Evolutionary conservation across 2,329 filamentous ascomycete genomes (phyloP), one percentile per base, ranked within the genome.

Genomic region (Fusarium sp.): DNA sequence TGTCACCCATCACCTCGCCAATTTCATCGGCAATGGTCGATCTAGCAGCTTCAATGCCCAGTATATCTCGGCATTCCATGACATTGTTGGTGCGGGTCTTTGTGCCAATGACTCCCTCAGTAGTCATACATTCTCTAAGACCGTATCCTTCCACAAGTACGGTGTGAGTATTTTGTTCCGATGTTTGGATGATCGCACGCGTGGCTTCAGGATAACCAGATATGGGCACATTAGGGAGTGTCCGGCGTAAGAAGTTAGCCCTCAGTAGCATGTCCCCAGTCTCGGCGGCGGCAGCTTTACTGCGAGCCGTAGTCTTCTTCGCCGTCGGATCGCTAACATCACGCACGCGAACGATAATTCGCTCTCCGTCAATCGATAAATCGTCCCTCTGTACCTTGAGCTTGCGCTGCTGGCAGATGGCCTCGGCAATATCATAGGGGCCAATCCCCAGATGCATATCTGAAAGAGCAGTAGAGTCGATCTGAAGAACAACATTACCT

Each of bases 91-190:
- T 90, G 11, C 85, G 86, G 4, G 90, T 91, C 70, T 86, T 83
- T 20, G 88, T 90, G 56, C 94, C 94, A 56, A 96, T 85, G 7
- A 99, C 92, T 66, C 96, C 96, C 65, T 94, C 91, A 0, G 96
- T 99, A 11, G 90, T 97, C 90, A 99, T 96, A 81, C 94, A 97
- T 29, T 88, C 87, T 41, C 88, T 88, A 48, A 99, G 84, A 1
- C 96, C 96, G 78, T 99, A 98, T 3, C 96, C 96, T 85, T 98
- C 96, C 5, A 99, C 96, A 1, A 97, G 84, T 43, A 95, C 93
- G 17, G 87, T 89, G 71, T 90, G 85, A 36, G 90, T 90, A 29
- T 84, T 86, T 5, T 86, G 82, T 53, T 93, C 90, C 47, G 90
- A 89, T 4, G 92, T 94, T 74, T 96, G 91, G 76, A 98, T 96